phyloP scores from a whole-genome alignment of 345 rosid species.

The Carallia pectinifolia region DNA sequence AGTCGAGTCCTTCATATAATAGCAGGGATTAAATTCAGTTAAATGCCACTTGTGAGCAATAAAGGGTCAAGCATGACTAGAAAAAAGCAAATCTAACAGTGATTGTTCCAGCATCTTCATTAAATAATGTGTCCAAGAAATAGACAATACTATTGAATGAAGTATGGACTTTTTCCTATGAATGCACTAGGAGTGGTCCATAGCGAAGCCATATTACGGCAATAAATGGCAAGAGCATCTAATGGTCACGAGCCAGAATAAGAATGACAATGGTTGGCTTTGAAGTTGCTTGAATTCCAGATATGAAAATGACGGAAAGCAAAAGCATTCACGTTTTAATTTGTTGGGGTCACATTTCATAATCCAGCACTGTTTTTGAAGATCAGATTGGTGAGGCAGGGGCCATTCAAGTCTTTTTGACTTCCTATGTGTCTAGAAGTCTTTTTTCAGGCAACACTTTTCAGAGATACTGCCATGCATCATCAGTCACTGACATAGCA shows the following conservation, averaged over 20 bases:
- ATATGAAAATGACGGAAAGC: neutral
- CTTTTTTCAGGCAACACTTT: neutral
- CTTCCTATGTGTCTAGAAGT: neutral
- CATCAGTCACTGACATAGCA: neutral
- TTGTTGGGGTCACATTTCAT: neutral
- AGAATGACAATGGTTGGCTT: neutral
- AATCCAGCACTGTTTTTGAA: neutral
- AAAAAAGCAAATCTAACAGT: too few species aligned
- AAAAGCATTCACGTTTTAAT: neutral
- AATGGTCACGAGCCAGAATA: neutral
- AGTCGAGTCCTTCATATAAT: too few species aligned
- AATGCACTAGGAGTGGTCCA: neutral
- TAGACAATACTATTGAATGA: neutral
- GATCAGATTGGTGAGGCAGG: neutral
- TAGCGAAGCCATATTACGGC: neutral
- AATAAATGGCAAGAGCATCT: constrained; percentile 5
- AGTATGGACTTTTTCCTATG: neutral
- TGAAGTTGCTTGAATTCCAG: neutral
- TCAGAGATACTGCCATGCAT: neutral
- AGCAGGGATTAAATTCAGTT: too few species aligned
- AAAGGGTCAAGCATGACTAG: too few species aligned
- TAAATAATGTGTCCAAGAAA: too few species aligned
- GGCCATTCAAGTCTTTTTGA: neutral
- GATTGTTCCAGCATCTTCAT: too few species aligned
- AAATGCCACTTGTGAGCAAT: too few species aligned